These are phyloP conservation scores for Paramarasmius palmivorus DNA, from an alignment of 1,284 basidiomycete species.

Conservation along the genomic window DNA sequence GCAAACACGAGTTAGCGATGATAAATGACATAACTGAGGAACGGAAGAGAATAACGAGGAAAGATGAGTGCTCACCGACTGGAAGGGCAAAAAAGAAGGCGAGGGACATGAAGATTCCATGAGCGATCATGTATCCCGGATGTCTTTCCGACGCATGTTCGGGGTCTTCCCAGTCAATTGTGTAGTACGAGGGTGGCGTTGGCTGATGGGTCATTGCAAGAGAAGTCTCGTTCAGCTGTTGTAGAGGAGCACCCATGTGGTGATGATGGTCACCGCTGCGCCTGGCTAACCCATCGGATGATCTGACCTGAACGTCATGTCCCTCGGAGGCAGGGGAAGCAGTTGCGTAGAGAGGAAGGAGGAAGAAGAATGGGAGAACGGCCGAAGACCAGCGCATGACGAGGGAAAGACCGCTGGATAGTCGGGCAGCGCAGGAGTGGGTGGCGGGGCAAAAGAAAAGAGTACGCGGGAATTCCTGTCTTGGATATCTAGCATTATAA, in stretches of 20 bases:
- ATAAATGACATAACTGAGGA: background rate
- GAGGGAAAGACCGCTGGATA: conserved; percentile 13
- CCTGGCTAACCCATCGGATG: background rate
- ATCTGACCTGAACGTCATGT: background rate
- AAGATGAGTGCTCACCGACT: conserved; percentile 49
- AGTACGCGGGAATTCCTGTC: background rate
- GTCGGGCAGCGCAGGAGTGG: conserved; percentile 15
- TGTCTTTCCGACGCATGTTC: conserved; percentile 47
- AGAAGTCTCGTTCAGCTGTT: conserved; percentile 73
- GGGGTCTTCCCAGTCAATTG: conserved; percentile 65
- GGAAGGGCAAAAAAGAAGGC: conserved; percentile 81
- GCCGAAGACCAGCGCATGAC: conserved; percentile 31
- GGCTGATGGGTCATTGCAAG: conserved; percentile 61
- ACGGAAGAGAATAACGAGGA: background rate
- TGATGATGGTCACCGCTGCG: conserved; percentile 44
- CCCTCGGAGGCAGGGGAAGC: conserved; percentile 21
- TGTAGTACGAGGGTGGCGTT: conserved; percentile 78
- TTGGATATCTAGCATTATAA: background rate
- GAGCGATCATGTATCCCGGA: conserved; percentile 65
- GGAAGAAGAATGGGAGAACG: conserved; percentile 29
- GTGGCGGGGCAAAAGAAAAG: background rate
- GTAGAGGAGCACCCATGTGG: conserved; percentile 48
- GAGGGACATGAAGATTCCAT: conserved; percentile 66
- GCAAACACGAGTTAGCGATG: background rate
- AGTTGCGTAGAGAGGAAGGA: conserved; percentile 25